These are phyloP conservation scores for Phytophthora idaei DNA, from an alignment of 352 stramenopile genomes.

Conservation along the genomic window DNA sequence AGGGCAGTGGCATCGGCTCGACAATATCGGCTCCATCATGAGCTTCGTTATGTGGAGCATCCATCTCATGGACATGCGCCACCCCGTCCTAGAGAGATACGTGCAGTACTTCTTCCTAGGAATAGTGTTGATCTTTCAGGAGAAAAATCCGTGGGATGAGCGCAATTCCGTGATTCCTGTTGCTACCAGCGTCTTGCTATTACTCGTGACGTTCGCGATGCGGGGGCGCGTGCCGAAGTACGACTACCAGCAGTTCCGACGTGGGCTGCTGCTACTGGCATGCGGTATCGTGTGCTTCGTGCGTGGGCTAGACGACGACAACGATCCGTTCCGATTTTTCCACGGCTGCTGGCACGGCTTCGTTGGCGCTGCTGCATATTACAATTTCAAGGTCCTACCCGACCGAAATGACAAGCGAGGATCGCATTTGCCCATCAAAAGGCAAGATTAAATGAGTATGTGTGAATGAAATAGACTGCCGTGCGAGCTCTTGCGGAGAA, in stretches of 20 bases:
- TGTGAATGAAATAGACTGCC: slow-evolving; percentile 17
- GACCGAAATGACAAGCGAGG: slow-evolving; percentile 25
- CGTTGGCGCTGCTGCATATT: slow-evolving; percentile 70
- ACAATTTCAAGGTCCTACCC: slow-evolving; percentile 71
- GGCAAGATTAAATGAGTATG: slow-evolving; percentile 26
- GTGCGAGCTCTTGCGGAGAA: background rate
- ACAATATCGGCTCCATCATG: slow-evolving; percentile 88
- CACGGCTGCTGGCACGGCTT: slow-evolving; percentile 86
- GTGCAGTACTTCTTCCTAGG: slow-evolving; percentile 73
- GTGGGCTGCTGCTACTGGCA: slow-evolving; percentile 54
- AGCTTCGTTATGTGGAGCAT: slow-evolving; percentile 79
- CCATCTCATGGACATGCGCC: slow-evolving; percentile 74
- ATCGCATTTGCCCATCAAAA: slow-evolving; percentile 47
- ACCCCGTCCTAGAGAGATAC: slow-evolving; percentile 49
- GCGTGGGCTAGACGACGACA: slow-evolving; percentile 70
- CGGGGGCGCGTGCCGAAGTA: slow-evolving; percentile 54
- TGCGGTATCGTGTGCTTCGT: slow-evolving; percentile 65
- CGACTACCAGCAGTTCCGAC: slow-evolving; percentile 51
- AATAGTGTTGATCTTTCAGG: slow-evolving; percentile 70
- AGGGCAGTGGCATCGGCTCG: slow-evolving; percentile 81
- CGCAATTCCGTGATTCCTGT: slow-evolving; percentile 60
- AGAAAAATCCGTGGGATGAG: slow-evolving; percentile 84
- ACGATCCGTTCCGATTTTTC: slow-evolving; percentile 81
- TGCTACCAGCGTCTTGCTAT: slow-evolving; percentile 41
- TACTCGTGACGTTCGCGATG: slow-evolving; percentile 52